Evolutionary conservation across 2,329 filamentous ascomycete species (phyloP).

Genomic region (Claviceps maximensis): DNA sequence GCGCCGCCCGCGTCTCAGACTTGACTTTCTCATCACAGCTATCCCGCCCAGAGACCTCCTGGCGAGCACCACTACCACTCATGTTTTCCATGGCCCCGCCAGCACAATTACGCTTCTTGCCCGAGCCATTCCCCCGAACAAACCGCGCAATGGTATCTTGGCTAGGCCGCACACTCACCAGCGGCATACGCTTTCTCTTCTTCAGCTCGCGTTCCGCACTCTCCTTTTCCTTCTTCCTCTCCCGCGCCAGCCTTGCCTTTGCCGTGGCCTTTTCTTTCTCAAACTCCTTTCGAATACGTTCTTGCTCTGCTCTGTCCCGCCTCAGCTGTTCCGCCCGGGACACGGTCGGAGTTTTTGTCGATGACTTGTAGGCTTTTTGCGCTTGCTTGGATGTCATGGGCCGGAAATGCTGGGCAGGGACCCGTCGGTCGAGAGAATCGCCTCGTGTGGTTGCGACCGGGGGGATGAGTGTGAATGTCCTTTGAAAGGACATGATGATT

Average conservation of each 20-base stretch:
- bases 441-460: conserved; percentile 9
- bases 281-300: conserved; percentile 38
- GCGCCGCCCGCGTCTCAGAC: not conserved
- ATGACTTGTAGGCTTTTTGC: conserved; percentile 24
- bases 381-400: conserved; percentile 31
- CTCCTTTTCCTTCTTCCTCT: conserved; percentile 44
- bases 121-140: conserved; percentile 23
- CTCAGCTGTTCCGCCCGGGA: conserved; percentile 25
- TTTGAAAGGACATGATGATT: conserved; percentile 24
- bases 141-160: conserved; percentile 45
- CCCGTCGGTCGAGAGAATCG: not conserved
- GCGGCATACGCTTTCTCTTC: conserved; percentile 37
- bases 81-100: not conserved
- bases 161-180: conserved; percentile 41
- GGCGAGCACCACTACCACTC: not conserved
- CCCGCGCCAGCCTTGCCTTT: conserved; percentile 35
- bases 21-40: not conserved
- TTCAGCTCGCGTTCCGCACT: conserved; percentile 34
- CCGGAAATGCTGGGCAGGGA: not conserved
- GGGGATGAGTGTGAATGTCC: conserved; percentile 33
- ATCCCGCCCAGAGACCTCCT: not conserved
- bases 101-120: conserved; percentile 15
- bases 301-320: conserved; percentile 35
- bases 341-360: conserved; percentile 24
- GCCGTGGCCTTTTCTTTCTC: conserved; percentile 35